Base-by-base conservation (phyloP, 2,329 filamentous ascomycete genomes). In the Corynespora cassiicola region DNA sequence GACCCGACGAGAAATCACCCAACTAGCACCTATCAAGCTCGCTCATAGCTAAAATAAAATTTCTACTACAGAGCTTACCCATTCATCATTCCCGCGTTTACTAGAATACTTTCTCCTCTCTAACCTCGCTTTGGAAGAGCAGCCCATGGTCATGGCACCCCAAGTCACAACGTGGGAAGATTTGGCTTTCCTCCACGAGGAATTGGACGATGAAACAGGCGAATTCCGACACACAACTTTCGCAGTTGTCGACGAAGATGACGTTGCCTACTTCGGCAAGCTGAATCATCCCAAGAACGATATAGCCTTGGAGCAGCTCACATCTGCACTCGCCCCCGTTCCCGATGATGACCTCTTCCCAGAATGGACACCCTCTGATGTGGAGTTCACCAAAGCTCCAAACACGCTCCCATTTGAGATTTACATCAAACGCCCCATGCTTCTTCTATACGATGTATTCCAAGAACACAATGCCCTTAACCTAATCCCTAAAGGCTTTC, bases 311-410 rank as follows among this genome's bases (percentile, higher is more conserved):
- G 12, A 36, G 21, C 15, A 36, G 11, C n/a, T 40, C 15, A 40
- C 14, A 15, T 16, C 17, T n/a, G 24, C 19, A 5, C 31, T 40
- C n/a, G 17, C 22, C 17, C 37, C 16, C 11, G 12, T 40, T 28
- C 31, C 37, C 12, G 37, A 40, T 17, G 24, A 40, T 17, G 37
- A 40, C 21, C 18, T 40, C 7, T 40, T 22, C 21, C 37, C 37
- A 12, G 31, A 26, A 21, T 16, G 15, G 18, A 34, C 31, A 11
- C 24, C 36, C 18, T 12, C n/a, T 36, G 21, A 22, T 17, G 23
- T 23, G 17, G n/a, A 40, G 37, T 15, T 16, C 32, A 17, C 37
- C 37, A 28, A 28, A 16, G 19, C 37, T 40, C 10, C 17, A 40
- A 11, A 27, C 30, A 24, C 6, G 11, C 12, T 28, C 21, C 31